Percentiles rank a stretch among this genome's conserved stretches.
These are phyloP conservation scores for Endothia cerciana DNA, from an alignment of 2,329 filamentous ascomycete species.

Conservation along the genomic window DNA sequence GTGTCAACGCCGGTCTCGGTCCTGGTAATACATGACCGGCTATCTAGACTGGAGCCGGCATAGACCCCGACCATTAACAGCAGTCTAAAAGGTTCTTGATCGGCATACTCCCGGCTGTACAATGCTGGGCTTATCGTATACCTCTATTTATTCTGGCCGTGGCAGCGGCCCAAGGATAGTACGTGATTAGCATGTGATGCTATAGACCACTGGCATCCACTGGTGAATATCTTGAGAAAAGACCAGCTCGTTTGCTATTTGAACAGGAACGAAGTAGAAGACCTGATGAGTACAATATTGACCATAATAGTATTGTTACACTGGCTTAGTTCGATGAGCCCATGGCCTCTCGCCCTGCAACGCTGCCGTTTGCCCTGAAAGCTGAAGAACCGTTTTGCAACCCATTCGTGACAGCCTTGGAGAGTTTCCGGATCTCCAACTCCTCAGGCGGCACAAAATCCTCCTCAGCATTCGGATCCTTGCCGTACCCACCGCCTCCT, in stretches of 20 bases:
- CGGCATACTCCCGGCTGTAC: neutral
- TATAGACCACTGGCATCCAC: neutral
- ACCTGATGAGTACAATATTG: neutral
- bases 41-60: neutral
- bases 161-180: neutral
- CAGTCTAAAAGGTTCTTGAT: neutral
- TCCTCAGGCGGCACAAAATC: constrained; percentile 21
- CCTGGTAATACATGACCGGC: neutral
- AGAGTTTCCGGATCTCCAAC: constrained; percentile 2
- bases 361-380: constrained; percentile 20
- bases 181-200: neutral
- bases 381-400: neutral
- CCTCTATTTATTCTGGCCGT: neutral
- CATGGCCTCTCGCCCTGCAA: constrained; percentile 18
- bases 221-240: too few relatives aligned
- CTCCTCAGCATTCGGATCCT: constrained; percentile 31
- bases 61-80: neutral
- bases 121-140: neutral
- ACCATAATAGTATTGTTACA: too few relatives aligned
- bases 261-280: neutral
- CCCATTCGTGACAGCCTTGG: constrained; percentile 8
- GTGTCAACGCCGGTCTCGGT: neutral
- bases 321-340: constrained; percentile 12
- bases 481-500: constrained; percentile 78
- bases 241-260: too few relatives aligned